Evolutionary conservation across 2,329 filamentous ascomycete species (phyloP), one percentile per base, ranked within the genome.

Genomic region (Purpureocillium takamizusanense): DNA sequence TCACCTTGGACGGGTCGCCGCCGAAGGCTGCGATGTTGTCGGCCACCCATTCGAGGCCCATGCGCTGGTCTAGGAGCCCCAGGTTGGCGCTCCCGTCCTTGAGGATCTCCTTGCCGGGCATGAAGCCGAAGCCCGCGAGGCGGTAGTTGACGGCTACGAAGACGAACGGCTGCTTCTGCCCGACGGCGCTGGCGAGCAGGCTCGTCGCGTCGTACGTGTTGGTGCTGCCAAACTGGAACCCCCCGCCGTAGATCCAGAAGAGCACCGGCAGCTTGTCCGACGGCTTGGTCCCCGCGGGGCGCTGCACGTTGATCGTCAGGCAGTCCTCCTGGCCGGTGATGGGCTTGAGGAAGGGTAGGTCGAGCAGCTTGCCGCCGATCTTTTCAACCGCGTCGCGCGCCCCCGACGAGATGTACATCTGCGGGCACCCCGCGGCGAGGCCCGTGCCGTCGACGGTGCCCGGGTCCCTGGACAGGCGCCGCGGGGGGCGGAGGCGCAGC

Each of bases 81-180:
- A 86, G 56, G 52, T 89, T 90, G 3, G 79, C 60, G 2, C 78
- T 71, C 2, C 82, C 81, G 43, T 86, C 81, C 4, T 67, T 66
- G 4, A 81, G 63, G 32, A 87, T 69, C 55, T 87, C 81, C 37
- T 72, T 72, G 7, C 83, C 83, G 0, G 77, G 72, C 54, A 88
- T 53, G 60, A 87, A 88, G 0, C 84, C 85, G 43, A 87, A 88
- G 0, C 78, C 83, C 7, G 74, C 81, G 1, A 85, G 65, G 2
- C 84, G 79, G 60, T 94, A 89, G 61, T 88, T 89, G 52, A 89
- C 77, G 1, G 80, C 74, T 0, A 90, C 84, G 38, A 81, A 85
- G 34, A 94, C 62, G 44, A 90, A 78, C 0, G 81, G 79, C 59
- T 60, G 57, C 1, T 47, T 33, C 37, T 61, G 56, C 3, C 52